phyloP scores from a whole-genome alignment of 805 yeast genomes.

The Ogataea thermomethanolica region DNA sequence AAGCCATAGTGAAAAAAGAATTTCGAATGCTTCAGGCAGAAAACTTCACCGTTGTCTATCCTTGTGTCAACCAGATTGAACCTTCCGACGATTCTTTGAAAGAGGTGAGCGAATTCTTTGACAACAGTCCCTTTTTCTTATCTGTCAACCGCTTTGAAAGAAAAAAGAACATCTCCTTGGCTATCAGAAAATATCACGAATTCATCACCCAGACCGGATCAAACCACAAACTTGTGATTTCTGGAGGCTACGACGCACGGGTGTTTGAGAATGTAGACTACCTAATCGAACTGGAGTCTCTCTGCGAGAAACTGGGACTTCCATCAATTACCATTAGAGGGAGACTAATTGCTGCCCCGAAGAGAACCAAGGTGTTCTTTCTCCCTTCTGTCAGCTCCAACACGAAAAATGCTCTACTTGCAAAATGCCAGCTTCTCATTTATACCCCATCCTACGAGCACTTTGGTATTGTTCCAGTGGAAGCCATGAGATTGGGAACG shows the following conservation, averaged over 20 bases:
- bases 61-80: conserved; percentile 60
- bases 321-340: conserved; percentile 38
- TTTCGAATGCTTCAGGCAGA: conserved; percentile 42
- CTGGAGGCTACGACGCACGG: conserved; percentile 88
- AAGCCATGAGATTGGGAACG: conserved; percentile 80
- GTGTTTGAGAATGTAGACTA: conserved; percentile 75
- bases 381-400: conserved; percentile 74
- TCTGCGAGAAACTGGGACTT: conserved; percentile 46
- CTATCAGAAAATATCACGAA: conserved; percentile 61
- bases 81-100: conserved; percentile 24
- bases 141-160: conserved; percentile 88
- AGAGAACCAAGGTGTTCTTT: conserved; percentile 40
- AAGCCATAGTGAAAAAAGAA: conserved; percentile 58
- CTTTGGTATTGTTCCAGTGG: conserved; percentile 96
- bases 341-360: conserved; percentile 15
- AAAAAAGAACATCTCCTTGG: conserved; percentile 78
- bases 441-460: conserved; percentile 94
- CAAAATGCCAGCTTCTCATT: conserved; percentile 54
- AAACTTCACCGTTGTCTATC: conserved; percentile 61
- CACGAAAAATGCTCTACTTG: conserved; percentile 60
- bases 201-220: conserved; percentile 34
- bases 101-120: conserved; percentile 37
- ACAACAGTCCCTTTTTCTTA: conserved; percentile 45
- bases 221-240: conserved; percentile 56
- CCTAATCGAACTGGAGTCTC: conserved; percentile 52